Base-by-base conservation (phyloP, 257 asterid species). In the Perilla frutescens region DNA sequence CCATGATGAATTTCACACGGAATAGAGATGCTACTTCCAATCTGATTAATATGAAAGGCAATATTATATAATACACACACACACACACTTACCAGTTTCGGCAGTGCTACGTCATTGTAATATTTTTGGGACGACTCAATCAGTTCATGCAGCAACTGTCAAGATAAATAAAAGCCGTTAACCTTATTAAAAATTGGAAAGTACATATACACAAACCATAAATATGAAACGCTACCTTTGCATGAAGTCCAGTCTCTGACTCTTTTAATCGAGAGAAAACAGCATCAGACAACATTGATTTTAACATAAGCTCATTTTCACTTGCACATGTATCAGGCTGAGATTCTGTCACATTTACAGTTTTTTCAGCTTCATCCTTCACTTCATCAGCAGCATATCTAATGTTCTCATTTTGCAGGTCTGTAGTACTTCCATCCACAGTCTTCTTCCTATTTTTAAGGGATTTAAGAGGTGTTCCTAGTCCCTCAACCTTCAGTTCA, bases 401-500 rank as follows among this genome's bases (percentile, higher is more conserved):
- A 11, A 75, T 14, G 10, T 72, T 80, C 78, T 75, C 91, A 74
- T 77, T 70, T 77, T 87, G 89, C 57, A 39, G 73, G 67, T 85
- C 87, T 13, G 73, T 43, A 61, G 68, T 76, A 74, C 71, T 78
- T 77, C 83, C 92, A 48, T 83, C 93, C 10, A 82, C 62, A 63
- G 74, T 83, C 84, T 88, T 94, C 88, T 89, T 91, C 78, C 79
- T 87, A 81, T 72, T 94, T 82, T 84, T 87, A 74, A 94, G 93
- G 79, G 93, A 94, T 88, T 86, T 91, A 11, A 94, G 98, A 70
- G 93, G 90, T 60, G 78, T 89, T 78, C 98, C 97, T 75, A 94
- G 91, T 62, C 99, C 99, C 89, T 94, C 99, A 75, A 91, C 98
- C 84, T 90, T 91, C 97, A 87, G 73, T 80, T 91, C 97, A 70